Conservation (phyloP, 257 asterid species). For the Echium plantagineum region DNA sequence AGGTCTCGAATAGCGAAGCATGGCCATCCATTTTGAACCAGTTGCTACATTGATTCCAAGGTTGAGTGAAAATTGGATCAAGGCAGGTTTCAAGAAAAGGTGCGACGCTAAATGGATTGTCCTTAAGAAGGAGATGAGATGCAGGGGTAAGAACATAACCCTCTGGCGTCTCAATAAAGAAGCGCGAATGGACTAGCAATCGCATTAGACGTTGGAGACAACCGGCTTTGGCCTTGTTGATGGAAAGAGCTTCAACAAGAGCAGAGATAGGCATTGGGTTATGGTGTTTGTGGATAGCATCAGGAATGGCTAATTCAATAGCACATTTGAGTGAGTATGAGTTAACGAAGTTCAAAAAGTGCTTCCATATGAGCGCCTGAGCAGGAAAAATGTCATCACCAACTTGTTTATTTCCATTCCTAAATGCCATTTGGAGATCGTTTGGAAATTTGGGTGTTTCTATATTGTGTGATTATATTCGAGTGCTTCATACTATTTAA, state of each 20-base stretch:
- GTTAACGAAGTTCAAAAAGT: slow-evolving; percentile 10
- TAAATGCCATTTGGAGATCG: too few species aligned
- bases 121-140: slow-evolving; percentile 12
- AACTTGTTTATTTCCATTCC: not conserved
- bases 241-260: slow-evolving; percentile 11
- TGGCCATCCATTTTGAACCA: slow-evolving; percentile 15
- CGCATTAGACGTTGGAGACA: slow-evolving; percentile 13
- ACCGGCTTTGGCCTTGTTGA: slow-evolving; percentile 6
- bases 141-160: slow-evolving; percentile 17
- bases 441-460: too few species aligned
- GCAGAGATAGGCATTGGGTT: slow-evolving; percentile 7
- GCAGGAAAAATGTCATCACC: slow-evolving; percentile 9
- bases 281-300: slow-evolving; percentile 12
- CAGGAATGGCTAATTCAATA: slow-evolving; percentile 15
- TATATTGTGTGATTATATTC: too few species aligned
- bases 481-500: too few species aligned
- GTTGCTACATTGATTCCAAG: slow-evolving; percentile 9
- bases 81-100: not conserved
- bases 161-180: not conserved
- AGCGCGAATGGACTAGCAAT: slow-evolving; percentile 12
- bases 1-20: slow-evolving; percentile 10
- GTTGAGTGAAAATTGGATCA: slow-evolving; percentile 4
- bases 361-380: slow-evolving; percentile 21
- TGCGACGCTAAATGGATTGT: slow-evolving; percentile 3
- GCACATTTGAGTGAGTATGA: slow-evolving; percentile 19